A percentile compares a stretch with the other conserved stretches of the same genome.
Evolutionary conservation across 257 asterid genomes (phyloP).

Genomic region (Nemophila menziesii): DNA sequence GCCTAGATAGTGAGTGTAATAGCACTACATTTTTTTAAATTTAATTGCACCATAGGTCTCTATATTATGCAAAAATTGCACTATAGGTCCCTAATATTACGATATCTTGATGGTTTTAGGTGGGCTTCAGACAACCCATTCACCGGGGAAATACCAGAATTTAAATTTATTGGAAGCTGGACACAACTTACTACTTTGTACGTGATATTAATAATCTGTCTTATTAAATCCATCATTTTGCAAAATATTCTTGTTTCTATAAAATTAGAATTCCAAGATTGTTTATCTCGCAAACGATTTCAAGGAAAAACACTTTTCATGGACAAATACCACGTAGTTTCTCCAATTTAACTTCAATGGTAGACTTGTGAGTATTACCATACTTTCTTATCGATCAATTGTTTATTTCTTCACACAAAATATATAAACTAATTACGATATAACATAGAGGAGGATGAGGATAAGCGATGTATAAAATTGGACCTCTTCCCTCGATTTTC

Average conservation of each 20-base stretch:
- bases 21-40: conserved; percentile 6
- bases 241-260: neutral
- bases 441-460: conserved; percentile 51
- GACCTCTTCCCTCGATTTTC: conserved; percentile 58
- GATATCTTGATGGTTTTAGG: conserved; percentile 28
- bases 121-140: conserved; percentile 53
- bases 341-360: conserved; percentile 48
- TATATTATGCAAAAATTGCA: too few species aligned
- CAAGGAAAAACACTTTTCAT: conserved; percentile 72
- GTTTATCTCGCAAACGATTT: conserved; percentile 34
- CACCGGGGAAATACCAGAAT: conserved; percentile 63
- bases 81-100: too few species aligned
- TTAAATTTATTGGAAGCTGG: conserved; percentile 74
- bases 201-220: conserved; percentile 21
- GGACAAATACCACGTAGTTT: conserved; percentile 65
- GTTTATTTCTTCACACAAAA: neutral
- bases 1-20: conserved; percentile 31
- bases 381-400: neutral
- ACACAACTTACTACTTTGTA: conserved; percentile 37
- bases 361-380: conserved; percentile 43
- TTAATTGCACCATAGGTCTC: too few species aligned
- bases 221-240: neutral
- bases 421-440: conserved; percentile 6
- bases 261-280: neutral
- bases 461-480: conserved; percentile 65